Evolutionary conservation across 805 yeast genomes (phyloP), one percentile per base, ranked within the genome.

Genomic region (Candida sakaeoensis): DNA sequence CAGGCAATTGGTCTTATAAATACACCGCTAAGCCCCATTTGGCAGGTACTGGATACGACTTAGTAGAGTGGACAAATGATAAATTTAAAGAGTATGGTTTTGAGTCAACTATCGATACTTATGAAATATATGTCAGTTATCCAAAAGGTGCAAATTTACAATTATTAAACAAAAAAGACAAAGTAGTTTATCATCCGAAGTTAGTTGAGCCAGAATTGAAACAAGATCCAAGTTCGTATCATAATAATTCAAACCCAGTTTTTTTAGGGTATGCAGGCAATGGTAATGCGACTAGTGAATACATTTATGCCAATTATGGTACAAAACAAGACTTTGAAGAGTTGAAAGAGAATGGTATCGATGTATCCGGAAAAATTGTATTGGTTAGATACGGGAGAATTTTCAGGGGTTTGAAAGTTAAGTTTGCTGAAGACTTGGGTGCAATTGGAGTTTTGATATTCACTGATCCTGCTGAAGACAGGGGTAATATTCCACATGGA

Each of bases 261-360:
- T 80, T 74, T 50, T 78, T 80, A 57, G 80, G 79, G 0, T 83
- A 81, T 50, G 79, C 85, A 1, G 79, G 82, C 8, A 74, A 72
- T 49, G 89, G 86, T 1, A 72, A 76, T 39, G 78, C 77, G 9
- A 70, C 75, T 3, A 74, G 78, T 0, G 62, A 67, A 27, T 84
- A 63, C 48, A 69, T 82, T 0, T 82, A 67, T 54, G 83, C 70
- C 5, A 82, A 82, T 49, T 80, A 79, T 54, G 91, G 85, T 1
- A 60, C 71, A 0, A 42, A 50, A 1, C 72, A 73, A 12, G 90
- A 84, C 52, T 83, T 81, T 45, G 62, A 54, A 4, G 28, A 42
- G 2, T 58, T 82, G 36, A 40, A 56, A 10, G 48, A 55, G 2
- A 50, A 61, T 21, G 70, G 70, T 4, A 65, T 79, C 18, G 66